These are phyloP conservation scores for Diplogelasinospora grovesii DNA, from an alignment of 495 filamentous ascomycete species.

Conservation along the genomic window DNA sequence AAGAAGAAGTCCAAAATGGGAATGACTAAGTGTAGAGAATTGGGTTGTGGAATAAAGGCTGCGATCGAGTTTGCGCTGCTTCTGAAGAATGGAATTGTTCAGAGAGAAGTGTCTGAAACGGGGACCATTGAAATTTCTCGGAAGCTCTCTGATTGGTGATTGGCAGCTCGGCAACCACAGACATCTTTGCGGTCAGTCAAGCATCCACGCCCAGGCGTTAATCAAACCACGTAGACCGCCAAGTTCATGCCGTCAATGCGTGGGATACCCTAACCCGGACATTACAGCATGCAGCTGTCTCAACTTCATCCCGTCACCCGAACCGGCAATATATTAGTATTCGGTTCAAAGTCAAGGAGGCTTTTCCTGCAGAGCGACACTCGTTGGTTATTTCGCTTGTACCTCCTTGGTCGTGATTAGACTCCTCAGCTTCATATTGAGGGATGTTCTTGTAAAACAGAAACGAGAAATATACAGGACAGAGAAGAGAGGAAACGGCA, in stretches of 20 bases:
- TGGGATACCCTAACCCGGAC: conserved; percentile 13
- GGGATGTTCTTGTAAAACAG: too few relatives aligned
- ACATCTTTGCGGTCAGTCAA: conserved; percentile 6
- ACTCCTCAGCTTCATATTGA: too few relatives aligned
- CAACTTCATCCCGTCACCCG: too few relatives aligned
- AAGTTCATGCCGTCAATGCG: neutral
- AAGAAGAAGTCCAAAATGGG: conserved; percentile 7
- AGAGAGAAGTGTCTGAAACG: conserved; percentile 15
- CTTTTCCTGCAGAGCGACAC: too few relatives aligned
- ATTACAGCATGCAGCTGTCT: too few relatives aligned
- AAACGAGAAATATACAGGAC: too few relatives aligned
- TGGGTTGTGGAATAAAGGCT: conserved; percentile 8
- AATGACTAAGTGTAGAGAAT: conserved; percentile 11
- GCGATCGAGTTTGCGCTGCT: conserved; percentile 5
- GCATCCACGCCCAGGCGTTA: conserved; percentile 9
- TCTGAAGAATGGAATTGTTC: conserved; percentile 14
- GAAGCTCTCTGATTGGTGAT: conserved; percentile 15
- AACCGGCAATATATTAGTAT: too few relatives aligned
- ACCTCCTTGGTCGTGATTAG: too few relatives aligned
- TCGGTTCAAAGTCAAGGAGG: too few relatives aligned
- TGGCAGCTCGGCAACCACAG: conserved; percentile 19
- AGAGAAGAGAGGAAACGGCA: too few relatives aligned
- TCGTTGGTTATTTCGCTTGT: too few relatives aligned
- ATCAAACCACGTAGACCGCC: conserved; percentile 16
- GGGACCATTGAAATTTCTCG: conserved; percentile 23